These are phyloP conservation scores for Aspergillus candidus DNA, from an alignment of 2,329 filamentous ascomycete genomes.

Conservation along the genomic window DNA sequence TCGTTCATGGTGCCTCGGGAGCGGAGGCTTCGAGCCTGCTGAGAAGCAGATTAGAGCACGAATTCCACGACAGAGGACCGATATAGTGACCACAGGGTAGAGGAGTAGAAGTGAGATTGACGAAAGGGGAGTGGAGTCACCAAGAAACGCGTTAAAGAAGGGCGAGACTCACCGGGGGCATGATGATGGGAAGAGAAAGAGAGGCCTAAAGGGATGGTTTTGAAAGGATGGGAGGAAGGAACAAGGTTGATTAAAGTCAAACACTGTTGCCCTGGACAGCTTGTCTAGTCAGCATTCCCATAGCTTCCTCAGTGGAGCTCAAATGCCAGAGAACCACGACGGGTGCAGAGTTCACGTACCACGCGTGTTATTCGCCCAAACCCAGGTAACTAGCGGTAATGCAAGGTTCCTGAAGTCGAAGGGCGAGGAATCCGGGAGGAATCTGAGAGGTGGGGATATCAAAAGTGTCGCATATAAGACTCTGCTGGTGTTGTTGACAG, in stretches of 20 bases:
- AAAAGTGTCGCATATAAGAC: constrained; percentile 17
- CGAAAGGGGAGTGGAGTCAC: too few relatives aligned
- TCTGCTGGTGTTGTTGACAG: constrained; percentile 29
- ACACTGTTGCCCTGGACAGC: constrained; percentile 21
- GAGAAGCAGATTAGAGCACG: constrained; percentile 35
- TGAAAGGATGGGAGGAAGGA: constrained; percentile 14
- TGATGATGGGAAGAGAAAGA: constrained; percentile 36
- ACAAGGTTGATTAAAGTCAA: constrained; percentile 20
- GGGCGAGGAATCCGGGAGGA: constrained; percentile 13
- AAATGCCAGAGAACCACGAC: constrained; percentile 27
- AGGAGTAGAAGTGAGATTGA: background rate
- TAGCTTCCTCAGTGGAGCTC: constrained; percentile 26
- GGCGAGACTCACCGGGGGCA: constrained; percentile 50
- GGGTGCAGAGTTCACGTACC: constrained; percentile 28
- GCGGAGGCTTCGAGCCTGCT: constrained; percentile 63
- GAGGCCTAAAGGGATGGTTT: constrained; percentile 14
- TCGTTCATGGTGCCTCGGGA: constrained; percentile 77
- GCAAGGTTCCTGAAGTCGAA: constrained; percentile 13
- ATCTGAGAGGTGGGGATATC: constrained; percentile 13
- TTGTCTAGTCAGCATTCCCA: constrained; percentile 33
- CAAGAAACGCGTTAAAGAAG: constrained; percentile 8
- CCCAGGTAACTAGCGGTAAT: constrained; percentile 16
- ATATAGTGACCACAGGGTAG: constrained; percentile 18
- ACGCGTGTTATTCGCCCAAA: constrained; percentile 30
- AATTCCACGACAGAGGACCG: background rate